These are phyloP conservation scores for Alternaria ethzedia DNA, from an alignment of 2,329 filamentous ascomycete genomes.

Conservation along the genomic window DNA sequence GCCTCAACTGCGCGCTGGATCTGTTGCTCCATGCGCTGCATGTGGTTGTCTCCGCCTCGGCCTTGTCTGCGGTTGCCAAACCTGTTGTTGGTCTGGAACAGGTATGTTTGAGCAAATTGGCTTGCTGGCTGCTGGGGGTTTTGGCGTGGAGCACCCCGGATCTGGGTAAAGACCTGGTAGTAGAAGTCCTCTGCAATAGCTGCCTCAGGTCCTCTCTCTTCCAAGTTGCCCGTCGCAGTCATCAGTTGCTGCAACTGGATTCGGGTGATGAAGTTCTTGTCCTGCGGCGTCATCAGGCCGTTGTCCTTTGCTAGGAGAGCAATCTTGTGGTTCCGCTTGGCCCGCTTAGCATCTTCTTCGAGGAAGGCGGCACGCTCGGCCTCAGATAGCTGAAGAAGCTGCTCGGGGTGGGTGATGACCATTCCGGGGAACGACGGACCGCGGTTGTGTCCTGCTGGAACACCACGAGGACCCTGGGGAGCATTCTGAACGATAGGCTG, in stretches of 20 bases:
- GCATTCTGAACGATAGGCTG: slow-evolving; percentile 45
- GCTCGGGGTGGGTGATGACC: slow-evolving; percentile 71
- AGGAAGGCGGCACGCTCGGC: slow-evolving; percentile 84
- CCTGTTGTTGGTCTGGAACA: slow-evolving; percentile 91
- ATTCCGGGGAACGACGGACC: slow-evolving; percentile 58
- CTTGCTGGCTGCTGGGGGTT: slow-evolving; percentile 92
- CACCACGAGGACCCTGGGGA: slow-evolving; percentile 38
- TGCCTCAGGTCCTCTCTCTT: slow-evolving; percentile 79
- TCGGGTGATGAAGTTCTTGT: slow-evolving; percentile 98
- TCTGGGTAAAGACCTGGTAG: slow-evolving; percentile 96
- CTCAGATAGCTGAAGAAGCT: slow-evolving; percentile 78
- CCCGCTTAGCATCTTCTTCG: slow-evolving; percentile 89
- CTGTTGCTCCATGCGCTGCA: slow-evolving; percentile 99
- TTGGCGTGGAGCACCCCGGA: slow-evolving; percentile 85
- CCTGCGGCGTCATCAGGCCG: slow-evolving; percentile 96
- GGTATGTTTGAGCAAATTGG: slow-evolving; percentile 96
- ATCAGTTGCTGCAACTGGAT: slow-evolving; percentile 98
- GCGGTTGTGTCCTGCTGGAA: slow-evolving; percentile 47
- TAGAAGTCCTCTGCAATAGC: slow-evolving; percentile 94
- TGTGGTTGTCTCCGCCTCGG: slow-evolving; percentile 90
- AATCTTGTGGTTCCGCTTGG: slow-evolving; percentile 98
- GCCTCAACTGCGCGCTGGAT: slow-evolving; percentile 97
- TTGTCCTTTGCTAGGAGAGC: slow-evolving; percentile 92
- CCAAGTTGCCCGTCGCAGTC: slow-evolving; percentile 85
- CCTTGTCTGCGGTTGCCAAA: slow-evolving; percentile 78